Evolutionary conservation across 441 rosid species (phyloP), one percentile per base, ranked within the genome.

Genomic region (Syzygium syzygioides): DNA sequence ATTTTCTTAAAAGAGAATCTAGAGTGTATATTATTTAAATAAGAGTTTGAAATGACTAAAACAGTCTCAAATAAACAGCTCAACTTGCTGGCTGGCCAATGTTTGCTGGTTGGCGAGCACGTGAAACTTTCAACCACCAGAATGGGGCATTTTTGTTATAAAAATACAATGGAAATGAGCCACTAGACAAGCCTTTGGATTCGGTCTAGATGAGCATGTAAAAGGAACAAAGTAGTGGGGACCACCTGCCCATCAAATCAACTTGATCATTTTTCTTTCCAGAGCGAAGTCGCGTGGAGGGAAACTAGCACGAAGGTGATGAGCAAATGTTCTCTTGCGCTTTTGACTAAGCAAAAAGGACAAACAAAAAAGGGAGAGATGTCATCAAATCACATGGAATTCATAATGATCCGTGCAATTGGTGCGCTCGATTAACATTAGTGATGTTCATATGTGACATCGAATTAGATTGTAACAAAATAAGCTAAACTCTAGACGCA

Each of bases 401-500:
- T 25, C 62, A 57, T 11, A 25, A 57, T 25, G 62, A 12, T 57
- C 0, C 1, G 62, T 25, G n/a, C 2, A 25, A 5, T 57, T 57
- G 25, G 6, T 25, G n/a, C 14, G n/a, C 62, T 57, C 1, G 7
- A 57, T 37, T 37, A 37, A 37, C 41, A 37, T 57, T 57, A 57
- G 9, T 57, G 5, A 57, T 57, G n/a, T 25, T 25, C 2, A 57
- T 57, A 8, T 57, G 62, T 3, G 4, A 10, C 14, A 57, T 25
- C 1, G 1, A 57, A 4, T 57, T 57, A 25, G 28, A 23, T 56
- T 23, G 13, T 57, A 57, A 10, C 13, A 57, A 57, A 57, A 57
- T 57, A 57, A 57, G 14, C 13, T 57, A 57, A 25, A 25, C 6
- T 57, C n/a, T 1, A 57, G 0, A 57, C 0, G 0, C 7, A 11